Evolutionary conservation across 352 stramenopile genomes (phyloP).

Genomic region (Phytophthora crassamura): DNA sequence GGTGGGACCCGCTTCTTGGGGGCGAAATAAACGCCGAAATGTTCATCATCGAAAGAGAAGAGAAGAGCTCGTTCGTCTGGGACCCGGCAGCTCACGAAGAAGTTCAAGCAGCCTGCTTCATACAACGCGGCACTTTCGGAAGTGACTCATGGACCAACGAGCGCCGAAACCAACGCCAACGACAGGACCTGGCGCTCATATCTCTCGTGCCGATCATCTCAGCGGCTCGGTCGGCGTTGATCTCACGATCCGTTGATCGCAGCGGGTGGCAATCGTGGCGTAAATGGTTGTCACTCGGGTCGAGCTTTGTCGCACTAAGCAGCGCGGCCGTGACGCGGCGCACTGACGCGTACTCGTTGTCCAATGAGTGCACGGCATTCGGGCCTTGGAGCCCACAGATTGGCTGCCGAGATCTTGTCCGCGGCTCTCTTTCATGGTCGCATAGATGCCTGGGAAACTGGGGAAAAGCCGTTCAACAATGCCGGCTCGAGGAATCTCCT

Average conservation of each 20-base stretch:
- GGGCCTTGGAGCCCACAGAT: neutral
- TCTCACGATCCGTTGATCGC: conserved; percentile 38
- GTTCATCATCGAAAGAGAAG: conserved; percentile 22
- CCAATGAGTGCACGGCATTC: conserved; percentile 15
- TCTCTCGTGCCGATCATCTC: conserved; percentile 33
- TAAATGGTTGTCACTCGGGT: conserved; percentile 14
- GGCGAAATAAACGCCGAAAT: conserved; percentile 30
- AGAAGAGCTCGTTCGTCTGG: conserved; percentile 8
- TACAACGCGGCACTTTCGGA: conserved; percentile 18
- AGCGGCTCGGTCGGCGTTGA: conserved; percentile 19
- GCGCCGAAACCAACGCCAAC: conserved; percentile 8
- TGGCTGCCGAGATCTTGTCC: conserved; percentile 5
- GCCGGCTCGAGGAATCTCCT: conserved; percentile 2
- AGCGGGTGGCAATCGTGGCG: conserved; percentile 3
- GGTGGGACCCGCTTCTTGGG: conserved; percentile 1
- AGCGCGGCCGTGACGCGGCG: conserved; percentile 23
- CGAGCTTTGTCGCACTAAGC: conserved; percentile 33
- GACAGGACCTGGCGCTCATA: conserved; percentile 4
- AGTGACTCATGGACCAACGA: conserved; percentile 6
- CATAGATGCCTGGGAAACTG: conserved; percentile 22
- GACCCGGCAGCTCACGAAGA: conserved; percentile 10
- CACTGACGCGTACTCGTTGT: neutral
- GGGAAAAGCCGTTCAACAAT: conserved; percentile 30
- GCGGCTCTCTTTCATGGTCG: conserved; percentile 13
- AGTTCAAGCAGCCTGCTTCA: neutral